These are phyloP conservation scores for Phytopythium oedochilum DNA, from an alignment of 352 stramenopile species.

Conservation along the genomic window DNA sequence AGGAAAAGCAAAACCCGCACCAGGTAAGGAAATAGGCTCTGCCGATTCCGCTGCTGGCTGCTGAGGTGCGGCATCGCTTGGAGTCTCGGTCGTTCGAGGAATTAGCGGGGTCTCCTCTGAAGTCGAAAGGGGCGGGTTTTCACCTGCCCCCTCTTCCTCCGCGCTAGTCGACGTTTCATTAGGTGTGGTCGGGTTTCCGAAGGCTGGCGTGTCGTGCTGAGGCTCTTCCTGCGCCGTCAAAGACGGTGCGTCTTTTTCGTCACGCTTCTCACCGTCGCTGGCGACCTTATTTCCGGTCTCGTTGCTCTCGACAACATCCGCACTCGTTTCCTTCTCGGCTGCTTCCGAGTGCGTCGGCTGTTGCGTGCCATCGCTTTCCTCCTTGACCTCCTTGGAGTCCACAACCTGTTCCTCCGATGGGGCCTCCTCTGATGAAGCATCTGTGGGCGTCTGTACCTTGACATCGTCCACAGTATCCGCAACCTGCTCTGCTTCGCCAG, in stretches of 20 bases:
- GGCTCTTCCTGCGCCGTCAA: background rate
- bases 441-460: background rate
- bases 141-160: background rate
- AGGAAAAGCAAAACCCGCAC: background rate
- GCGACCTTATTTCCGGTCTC: background rate
- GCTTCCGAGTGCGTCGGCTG: background rate
- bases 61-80: background rate
- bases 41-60: background rate
- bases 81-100: background rate
- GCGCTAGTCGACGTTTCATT: too few relatives aligned
- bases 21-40: background rate
- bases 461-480: background rate
- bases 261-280: background rate
- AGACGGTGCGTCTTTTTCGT: background rate
- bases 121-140: background rate
- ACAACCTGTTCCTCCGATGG: background rate
- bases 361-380: background rate
- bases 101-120: background rate
- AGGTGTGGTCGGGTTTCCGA: background rate
- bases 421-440: background rate
- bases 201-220: background rate
- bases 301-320: background rate
- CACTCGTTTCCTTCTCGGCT: background rate
- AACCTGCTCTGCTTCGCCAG: too few relatives aligned
- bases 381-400: background rate